A percentile compares a stretch with the other conserved stretches of the same genome.
phyloP scores from a whole-genome alignment of 192 early-diverging fungal genomes.

The Coemansia sp. region DNA sequence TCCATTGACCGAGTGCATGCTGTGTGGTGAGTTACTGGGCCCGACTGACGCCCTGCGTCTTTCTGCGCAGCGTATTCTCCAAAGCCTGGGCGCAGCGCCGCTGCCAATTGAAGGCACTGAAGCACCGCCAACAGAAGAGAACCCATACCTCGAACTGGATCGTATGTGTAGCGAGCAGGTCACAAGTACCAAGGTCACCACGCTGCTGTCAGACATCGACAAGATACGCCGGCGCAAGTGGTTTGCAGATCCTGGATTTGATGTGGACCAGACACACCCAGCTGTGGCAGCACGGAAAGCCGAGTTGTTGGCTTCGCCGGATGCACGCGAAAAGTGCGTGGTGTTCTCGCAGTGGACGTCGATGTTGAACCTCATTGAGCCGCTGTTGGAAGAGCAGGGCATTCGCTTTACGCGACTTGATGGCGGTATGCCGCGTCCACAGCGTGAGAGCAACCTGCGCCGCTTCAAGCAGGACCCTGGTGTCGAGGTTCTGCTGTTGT shows the following conservation, averaged over 20 bases:
- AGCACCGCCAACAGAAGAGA: background rate
- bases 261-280: slow-evolving; percentile 38
- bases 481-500: slow-evolving; percentile 62
- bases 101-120: background rate
- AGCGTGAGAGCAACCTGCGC: slow-evolving; percentile 61
- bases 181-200: slow-evolving; percentile 37
- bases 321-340: slow-evolving; percentile 66
- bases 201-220: slow-evolving; percentile 32
- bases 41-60: slow-evolving; percentile 19
- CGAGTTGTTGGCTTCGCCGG: slow-evolving; percentile 19
- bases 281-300: slow-evolving; percentile 21
- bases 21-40: slow-evolving; percentile 40
- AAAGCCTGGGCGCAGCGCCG: background rate
- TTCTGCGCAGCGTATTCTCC: slow-evolving; percentile 16
- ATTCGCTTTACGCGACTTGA: slow-evolving; percentile 73
- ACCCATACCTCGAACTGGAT: slow-evolving; percentile 29
- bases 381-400: slow-evolving; percentile 53
- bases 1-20: slow-evolving; percentile 32
- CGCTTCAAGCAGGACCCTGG: slow-evolving; percentile 63
- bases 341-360: slow-evolving; percentile 94
- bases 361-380: slow-evolving; percentile 74
- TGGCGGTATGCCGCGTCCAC: slow-evolving; percentile 64
- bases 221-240: slow-evolving; percentile 38
- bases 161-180: slow-evolving; percentile 33
- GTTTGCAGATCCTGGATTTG: slow-evolving; percentile 31